phyloP scores from a whole-genome alignment of 164 flowering plant species.

The Chimonanthus praecox region DNA sequence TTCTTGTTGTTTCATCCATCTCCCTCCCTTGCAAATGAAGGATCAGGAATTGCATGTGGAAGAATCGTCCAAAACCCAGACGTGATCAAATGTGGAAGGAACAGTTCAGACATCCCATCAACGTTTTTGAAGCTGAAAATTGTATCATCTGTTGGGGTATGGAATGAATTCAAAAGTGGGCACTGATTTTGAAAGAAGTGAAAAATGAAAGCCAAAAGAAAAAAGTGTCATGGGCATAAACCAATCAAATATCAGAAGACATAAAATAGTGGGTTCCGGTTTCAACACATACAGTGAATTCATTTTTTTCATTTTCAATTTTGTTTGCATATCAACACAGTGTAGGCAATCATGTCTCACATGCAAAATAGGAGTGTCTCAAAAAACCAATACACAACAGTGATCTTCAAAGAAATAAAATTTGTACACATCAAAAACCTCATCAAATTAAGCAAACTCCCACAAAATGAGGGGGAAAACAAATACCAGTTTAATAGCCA shows the following conservation, averaged over 20 bases:
- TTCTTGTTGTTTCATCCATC: too few species aligned
- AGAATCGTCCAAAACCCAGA: background rate
- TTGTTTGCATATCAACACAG: background rate
- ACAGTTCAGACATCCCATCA: too few species aligned
- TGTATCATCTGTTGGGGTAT: background rate
- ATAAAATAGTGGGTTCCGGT: too few species aligned
- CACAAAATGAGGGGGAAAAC: background rate
- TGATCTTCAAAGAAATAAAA: background rate
- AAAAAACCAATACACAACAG: background rate
- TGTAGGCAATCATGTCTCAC: background rate
- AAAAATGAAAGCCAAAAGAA: too few species aligned
- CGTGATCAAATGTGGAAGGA: background rate
- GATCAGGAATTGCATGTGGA: background rate
- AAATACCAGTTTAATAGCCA: constrained; percentile 53
- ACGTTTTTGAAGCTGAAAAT: background rate
- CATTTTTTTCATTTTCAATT: background rate
- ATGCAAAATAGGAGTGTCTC: background rate
- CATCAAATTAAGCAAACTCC: background rate
- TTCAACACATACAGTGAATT: background rate
- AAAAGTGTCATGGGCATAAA: too few species aligned
- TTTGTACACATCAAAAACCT: background rate
- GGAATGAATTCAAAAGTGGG: background rate
- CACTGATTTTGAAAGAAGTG: background rate
- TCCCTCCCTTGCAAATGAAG: too few species aligned
- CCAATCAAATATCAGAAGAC: too few species aligned